Conservation (phyloP, 2,329 filamentous ascomycete genomes). For the Ophiocordyceps australis region DNA sequence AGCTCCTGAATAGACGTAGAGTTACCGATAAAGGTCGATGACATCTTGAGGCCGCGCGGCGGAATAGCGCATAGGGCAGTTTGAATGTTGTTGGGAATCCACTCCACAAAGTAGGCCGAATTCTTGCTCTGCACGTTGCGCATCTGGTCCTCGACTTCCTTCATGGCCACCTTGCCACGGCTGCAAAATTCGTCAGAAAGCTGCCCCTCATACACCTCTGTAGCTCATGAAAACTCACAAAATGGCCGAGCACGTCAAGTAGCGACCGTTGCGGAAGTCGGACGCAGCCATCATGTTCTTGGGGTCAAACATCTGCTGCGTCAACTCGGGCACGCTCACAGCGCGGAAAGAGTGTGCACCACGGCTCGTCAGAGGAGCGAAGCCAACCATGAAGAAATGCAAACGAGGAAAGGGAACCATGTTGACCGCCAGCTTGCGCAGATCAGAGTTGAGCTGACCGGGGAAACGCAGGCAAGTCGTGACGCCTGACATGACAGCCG, state of each 20-base stretch:
- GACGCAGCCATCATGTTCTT: conserved; percentile 99
- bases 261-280: conserved; percentile 98
- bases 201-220: too few relatives aligned
- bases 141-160: conserved; percentile 99
- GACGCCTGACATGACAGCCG: conserved; percentile 98
- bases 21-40: conserved; percentile 97
- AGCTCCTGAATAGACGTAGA: conserved; percentile 99
- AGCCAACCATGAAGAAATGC: conserved; percentile 99
- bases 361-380: conserved; percentile 86
- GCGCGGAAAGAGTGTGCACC: conserved; percentile 88
- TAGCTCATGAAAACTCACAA: conserved; percentile 61
- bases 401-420: conserved; percentile 99
- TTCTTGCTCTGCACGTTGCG: conserved; percentile 99
- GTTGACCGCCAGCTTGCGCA: conserved; percentile 98
- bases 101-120: conserved; percentile 98
- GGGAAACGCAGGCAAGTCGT: conserved; percentile 98
- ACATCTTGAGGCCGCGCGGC: conserved; percentile 96
- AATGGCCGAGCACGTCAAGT: conserved; percentile 98
- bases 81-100: conserved; percentile 99
- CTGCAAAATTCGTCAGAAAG: conserved; percentile 25
- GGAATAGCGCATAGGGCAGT: conserved; percentile 98
- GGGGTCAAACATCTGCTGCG: conserved; percentile 99
- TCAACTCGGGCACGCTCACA: conserved; percentile 92
- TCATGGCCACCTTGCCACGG: conserved; percentile 99
- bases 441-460: conserved; percentile 98